Percentiles rank a stretch among this genome's conserved stretches.
Evolutionary conservation across 2,329 filamentous ascomycete genomes (phyloP).

Genomic region (Aspergillus quadricinctus): DNA sequence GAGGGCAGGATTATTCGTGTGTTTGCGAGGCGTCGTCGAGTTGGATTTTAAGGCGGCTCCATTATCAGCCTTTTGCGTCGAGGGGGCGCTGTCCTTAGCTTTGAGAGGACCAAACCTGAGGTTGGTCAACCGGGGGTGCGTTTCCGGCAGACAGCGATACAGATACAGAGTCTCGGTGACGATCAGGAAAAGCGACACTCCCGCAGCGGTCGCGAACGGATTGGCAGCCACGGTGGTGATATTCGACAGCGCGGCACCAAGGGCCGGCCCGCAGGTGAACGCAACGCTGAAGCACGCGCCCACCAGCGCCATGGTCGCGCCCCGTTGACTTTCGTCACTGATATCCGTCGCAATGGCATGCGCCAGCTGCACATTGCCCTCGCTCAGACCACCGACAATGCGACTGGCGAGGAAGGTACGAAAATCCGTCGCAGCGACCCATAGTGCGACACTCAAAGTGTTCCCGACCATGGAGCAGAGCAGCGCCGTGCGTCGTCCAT

Average conservation of each 20-base stretch:
- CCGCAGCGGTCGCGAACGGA: constrained; percentile 88
- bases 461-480: constrained; percentile 92
- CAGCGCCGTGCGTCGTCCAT: constrained; percentile 82
- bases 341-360: constrained; percentile 97
- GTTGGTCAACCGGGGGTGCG: constrained; percentile 58
- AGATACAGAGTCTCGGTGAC: constrained; percentile 84
- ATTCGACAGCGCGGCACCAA: constrained; percentile 80
- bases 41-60: background rate
- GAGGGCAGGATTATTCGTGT: constrained; percentile 77
- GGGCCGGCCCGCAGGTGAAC: constrained; percentile 90
- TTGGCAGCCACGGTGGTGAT: constrained; percentile 77
- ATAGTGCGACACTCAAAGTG: constrained; percentile 85
- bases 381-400: constrained; percentile 85
- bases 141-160: constrained; percentile 81
- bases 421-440: constrained; percentile 92
- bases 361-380: constrained; percentile 94
- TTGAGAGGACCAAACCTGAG: constrained; percentile 18
- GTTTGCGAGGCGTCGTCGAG: constrained; percentile 30
- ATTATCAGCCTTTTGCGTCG: background rate
- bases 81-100: constrained; percentile 10
- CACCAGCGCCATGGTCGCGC: constrained; percentile 92
- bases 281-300: constrained; percentile 95
- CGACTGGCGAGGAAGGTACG: constrained; percentile 92
- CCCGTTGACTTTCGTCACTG: constrained; percentile 76
- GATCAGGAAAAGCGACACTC: constrained; percentile 79